Evolutionary conservation across 1,284 basidiomycete species (phyloP).

Genomic region (Heterobasidion occidentale): DNA sequence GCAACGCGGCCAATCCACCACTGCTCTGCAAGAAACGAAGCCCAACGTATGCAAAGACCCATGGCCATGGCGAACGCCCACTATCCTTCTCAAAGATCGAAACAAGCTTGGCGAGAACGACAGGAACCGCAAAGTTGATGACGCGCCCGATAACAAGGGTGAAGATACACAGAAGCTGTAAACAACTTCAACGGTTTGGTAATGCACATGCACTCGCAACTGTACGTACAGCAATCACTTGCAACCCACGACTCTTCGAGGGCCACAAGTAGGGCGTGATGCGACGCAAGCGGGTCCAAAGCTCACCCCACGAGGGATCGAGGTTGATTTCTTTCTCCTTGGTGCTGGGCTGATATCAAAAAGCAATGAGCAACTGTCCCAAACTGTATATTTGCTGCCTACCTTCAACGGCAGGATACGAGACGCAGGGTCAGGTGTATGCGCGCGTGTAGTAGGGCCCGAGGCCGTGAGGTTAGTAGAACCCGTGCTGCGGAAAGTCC

Average conservation of each 20-base stretch:
- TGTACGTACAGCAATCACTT: slow-evolving; percentile 57
- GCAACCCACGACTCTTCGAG: slow-evolving; percentile 52
- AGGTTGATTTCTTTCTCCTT: slow-evolving; percentile 51
- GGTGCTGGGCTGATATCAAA: slow-evolving; percentile 22
- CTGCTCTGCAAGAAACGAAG: slow-evolving; percentile 62
- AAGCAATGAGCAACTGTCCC: background rate
- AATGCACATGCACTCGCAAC: slow-evolving; percentile 1
- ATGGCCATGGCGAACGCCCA: slow-evolving; percentile 47
- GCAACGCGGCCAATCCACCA: slow-evolving; percentile 64
- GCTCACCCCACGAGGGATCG: slow-evolving; percentile 62
- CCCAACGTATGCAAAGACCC: slow-evolving; percentile 53
- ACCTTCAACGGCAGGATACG: slow-evolving; percentile 6
- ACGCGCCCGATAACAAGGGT: slow-evolving; percentile 69
- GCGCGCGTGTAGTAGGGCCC: slow-evolving; percentile 48
- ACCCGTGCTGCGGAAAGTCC: slow-evolving; percentile 55
- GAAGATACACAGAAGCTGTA: slow-evolving; percentile 53
- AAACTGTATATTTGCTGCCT: background rate
- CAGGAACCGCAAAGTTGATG: slow-evolving; percentile 69
- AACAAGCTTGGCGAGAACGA: slow-evolving; percentile 66
- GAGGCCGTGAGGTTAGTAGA: slow-evolving; percentile 40
- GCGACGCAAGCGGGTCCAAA: slow-evolving; percentile 48
- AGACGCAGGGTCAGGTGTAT: slow-evolving; percentile 43
- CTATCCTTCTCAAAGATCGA: slow-evolving; percentile 44
- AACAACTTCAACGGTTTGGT: slow-evolving; percentile 8
- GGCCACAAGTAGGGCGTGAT: slow-evolving; percentile 83